Conservation (phyloP, 2,329 filamentous ascomycete species). For the Botrytis squamosa region DNA sequence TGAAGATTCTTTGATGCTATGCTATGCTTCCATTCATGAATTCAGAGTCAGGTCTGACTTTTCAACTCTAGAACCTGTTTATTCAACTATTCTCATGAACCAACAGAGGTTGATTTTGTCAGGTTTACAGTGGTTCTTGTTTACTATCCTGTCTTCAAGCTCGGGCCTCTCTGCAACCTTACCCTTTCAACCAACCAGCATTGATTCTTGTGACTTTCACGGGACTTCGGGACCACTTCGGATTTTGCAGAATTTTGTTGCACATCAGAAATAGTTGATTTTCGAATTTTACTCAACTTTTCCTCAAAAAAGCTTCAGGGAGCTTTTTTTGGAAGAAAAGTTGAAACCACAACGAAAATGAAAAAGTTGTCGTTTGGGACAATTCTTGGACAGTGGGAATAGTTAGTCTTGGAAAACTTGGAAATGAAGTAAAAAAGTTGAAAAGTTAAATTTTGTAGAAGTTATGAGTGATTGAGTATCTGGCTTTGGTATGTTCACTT, state of each 20-base stretch:
- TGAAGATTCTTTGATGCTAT: background rate
- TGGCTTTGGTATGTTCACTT: background rate
- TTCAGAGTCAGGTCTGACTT: too few species aligned
- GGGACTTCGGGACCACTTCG: conserved; percentile 1
- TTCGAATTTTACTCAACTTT: background rate
- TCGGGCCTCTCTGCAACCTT: background rate
- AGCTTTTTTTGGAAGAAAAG: background rate
- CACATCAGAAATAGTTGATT: background rate
- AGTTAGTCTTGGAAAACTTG: background rate
- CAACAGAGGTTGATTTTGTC: background rate
- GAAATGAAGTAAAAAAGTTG: background rate
- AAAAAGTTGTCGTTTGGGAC: background rate
- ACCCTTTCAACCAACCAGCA: background rate
- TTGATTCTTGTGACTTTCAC: background rate
- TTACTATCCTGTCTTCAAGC: too few species aligned
- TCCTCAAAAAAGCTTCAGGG: background rate
- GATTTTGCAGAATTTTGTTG: background rate
- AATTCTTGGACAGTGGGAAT: background rate
- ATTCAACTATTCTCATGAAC: background rate
- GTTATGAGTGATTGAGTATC: background rate
- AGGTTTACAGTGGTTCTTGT: background rate
- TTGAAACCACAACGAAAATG: background rate
- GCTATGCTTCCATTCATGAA: background rate
- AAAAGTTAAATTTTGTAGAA: background rate
- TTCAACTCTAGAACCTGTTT: background rate